Conservation (phyloP, 352 stramenopile species). For the Phytopythium oedochilum region DNA sequence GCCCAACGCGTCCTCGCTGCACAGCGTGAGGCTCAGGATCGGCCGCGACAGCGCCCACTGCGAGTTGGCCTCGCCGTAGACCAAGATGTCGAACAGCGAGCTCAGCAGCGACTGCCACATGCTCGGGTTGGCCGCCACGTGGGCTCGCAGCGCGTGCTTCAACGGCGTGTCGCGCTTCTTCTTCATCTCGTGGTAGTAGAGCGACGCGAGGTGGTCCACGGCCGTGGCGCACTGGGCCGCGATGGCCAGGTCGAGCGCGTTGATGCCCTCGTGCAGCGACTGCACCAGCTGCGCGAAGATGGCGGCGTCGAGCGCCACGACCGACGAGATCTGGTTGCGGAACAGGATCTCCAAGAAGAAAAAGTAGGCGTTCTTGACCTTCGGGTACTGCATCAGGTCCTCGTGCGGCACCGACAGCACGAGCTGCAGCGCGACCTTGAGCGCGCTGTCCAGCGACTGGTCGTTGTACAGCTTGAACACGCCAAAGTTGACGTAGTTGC, state of each 20-base stretch:
- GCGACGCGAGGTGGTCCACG: conserved; percentile 91
- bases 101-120: conserved; percentile 86
- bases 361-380: conserved; percentile 98
- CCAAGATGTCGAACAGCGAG: conserved; percentile 96
- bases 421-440: conserved; percentile 95
- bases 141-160: conserved; percentile 90
- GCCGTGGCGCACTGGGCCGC: conserved; percentile 94
- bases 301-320: conserved; percentile 89
- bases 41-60: conserved; percentile 97
- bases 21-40: conserved; percentile 97
- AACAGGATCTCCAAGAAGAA: conserved; percentile 98
- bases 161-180: conserved; percentile 94
- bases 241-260: conserved; percentile 90
- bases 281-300: conserved; percentile 97
- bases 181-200: conserved; percentile 97
- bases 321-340: conserved; percentile 94
- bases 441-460: conserved; percentile 89
- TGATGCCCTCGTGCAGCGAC: conserved; percentile 88
- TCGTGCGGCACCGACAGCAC: conserved; percentile 94
- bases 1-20: conserved; percentile 89
- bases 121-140: conserved; percentile 90
- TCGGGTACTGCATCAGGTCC: conserved; percentile 96
- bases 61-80: conserved; percentile 96
- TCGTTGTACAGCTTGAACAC: conserved; percentile 99
- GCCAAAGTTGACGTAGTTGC: conserved; percentile 99